Percentiles rank a stretch among this genome's conserved stretches.
Evolutionary conservation across 768 basidiomycete genomes (phyloP).

Genomic region (Multifurca ochricompacta): DNA sequence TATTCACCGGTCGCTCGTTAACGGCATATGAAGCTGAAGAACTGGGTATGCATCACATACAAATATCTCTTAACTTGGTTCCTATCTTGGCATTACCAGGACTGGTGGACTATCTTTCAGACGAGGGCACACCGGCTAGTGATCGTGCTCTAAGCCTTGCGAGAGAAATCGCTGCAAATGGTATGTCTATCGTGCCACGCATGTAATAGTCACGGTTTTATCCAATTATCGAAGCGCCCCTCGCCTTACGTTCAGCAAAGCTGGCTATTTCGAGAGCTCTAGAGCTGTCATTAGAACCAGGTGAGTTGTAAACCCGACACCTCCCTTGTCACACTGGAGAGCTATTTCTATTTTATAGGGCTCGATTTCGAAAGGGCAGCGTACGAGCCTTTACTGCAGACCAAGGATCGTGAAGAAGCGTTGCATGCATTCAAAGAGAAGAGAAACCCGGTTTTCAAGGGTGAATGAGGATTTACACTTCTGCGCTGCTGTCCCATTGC

Average conservation of each 20-base stretch:
- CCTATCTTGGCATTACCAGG: conserved; percentile 37
- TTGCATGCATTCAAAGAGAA: conserved; percentile 83
- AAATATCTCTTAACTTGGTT: background rate
- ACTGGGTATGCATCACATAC: conserved; percentile 44
- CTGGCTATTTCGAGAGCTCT: conserved; percentile 72
- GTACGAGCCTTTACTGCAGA: conserved; percentile 72
- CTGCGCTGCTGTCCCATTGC: background rate
- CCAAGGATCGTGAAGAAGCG: conserved; percentile 75
- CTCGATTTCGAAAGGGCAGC: conserved; percentile 86
- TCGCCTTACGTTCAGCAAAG: conserved; percentile 85
- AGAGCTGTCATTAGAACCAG: conserved; percentile 73
- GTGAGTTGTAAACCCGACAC: conserved; percentile 28
- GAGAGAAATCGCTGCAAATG: conserved; percentile 56
- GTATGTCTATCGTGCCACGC: conserved; percentile 31
- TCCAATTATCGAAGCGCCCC: conserved; percentile 47
- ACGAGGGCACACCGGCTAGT: conserved; percentile 49
- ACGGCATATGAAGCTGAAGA: conserved; percentile 60
- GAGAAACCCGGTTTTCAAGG: conserved; percentile 67
- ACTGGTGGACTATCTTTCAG: conserved; percentile 73
- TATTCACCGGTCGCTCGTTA: conserved; percentile 71
- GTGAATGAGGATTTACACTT: conserved; percentile 43
- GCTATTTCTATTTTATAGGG: conserved; percentile 37
- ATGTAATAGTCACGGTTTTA: background rate
- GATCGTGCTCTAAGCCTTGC: conserved; percentile 70
- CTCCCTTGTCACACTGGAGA: background rate